Conservation (phyloP, 306 rosid genomes). For the Quercus agrifolia region DNA sequence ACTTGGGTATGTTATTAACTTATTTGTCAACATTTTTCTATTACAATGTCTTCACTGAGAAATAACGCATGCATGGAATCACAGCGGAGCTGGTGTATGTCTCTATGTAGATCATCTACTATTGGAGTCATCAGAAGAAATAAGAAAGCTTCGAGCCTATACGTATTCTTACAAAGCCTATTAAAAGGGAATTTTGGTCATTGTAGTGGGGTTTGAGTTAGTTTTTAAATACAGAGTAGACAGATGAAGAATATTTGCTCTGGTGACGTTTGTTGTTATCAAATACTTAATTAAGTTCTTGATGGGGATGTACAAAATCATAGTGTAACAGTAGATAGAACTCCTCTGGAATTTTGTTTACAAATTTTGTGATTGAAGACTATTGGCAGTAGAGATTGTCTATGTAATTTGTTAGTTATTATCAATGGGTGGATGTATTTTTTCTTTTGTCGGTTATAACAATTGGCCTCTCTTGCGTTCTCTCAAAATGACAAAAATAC, state of each 20-base stretch:
- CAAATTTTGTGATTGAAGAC: too few species aligned
- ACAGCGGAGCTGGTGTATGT: conserved; percentile 75
- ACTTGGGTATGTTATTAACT: conserved; percentile 44
- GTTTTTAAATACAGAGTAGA: neutral
- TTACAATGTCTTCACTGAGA: conserved; percentile 7
- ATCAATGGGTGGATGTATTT: too few species aligned
- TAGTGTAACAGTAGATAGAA: too few species aligned
- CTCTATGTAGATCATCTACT: conserved; percentile 82
- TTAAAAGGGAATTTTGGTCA: conserved; percentile 24
- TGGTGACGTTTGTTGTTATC: neutral
- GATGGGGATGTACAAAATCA: neutral
- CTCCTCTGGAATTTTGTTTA: too few species aligned
- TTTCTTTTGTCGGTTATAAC: too few species aligned
- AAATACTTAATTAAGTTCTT: neutral
- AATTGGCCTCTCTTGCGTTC: too few species aligned
- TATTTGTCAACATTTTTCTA: conserved; percentile 10
- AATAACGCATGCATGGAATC: conserved; percentile 12
- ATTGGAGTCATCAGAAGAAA: conserved; percentile 68
- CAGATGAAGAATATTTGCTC: neutral
- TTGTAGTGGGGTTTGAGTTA: neutral
- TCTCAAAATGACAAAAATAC: too few species aligned
- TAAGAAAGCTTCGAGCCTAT: conserved; percentile 70
- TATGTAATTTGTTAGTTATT: too few species aligned
- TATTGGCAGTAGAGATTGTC: too few species aligned
- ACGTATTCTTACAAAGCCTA: conserved; percentile 80